Base-by-base conservation (phyloP, 768 basidiomycete genomes). In the Cytidiella melzeri region DNA sequence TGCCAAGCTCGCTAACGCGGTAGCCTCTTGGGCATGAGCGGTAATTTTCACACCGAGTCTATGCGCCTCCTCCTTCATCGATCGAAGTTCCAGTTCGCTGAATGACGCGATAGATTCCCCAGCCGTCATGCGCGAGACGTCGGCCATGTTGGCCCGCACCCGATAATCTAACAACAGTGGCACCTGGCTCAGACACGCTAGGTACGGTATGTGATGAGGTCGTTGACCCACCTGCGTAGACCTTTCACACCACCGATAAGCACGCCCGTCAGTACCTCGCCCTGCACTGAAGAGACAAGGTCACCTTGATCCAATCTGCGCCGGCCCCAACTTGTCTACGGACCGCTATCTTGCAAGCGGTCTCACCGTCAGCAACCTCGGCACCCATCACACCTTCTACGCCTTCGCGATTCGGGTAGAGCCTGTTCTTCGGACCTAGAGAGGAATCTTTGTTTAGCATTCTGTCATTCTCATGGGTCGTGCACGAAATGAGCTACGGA, bases 291-390 rank as follows among this genome's bases (percentile, higher is more conserved):
- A 42, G 19, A 28, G 11, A 13, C 2, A 15, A 27, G 4, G 38
- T 41, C 34, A 78, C 77, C 73, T 84, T 83, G 55, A 85, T 80
- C 77, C 77, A 81, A 62, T 84, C 83, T 3, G 82, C 77, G 5
- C 81, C 81, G 11, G 78, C 75, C 25, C 81, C 81, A 47, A 84
- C 72, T 54, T 84, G 83, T 50, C 70, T 71, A 23, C 81, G 69
- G 4, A 82, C 78, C 11, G 74, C 80, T 51, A 70, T 71, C 36
- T 75, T 59, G 55, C 82, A 80, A 27, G 70, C 78, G 26, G 73
- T 75, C 20, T 71, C 63, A 1, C 82, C 83, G 53, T 84, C 81
- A 1, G 73, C 81, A 3, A 72, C 70, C 50, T 81, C 76, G 7
- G 80, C 79, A 5, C 83, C 79, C 3, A 69, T 74, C 34, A 79